A percentile compares a stretch with the other conserved stretches of the same genome.
phyloP scores from a whole-genome alignment of 352 stramenopile species.

The Saprolegnia parasitica region DNA sequence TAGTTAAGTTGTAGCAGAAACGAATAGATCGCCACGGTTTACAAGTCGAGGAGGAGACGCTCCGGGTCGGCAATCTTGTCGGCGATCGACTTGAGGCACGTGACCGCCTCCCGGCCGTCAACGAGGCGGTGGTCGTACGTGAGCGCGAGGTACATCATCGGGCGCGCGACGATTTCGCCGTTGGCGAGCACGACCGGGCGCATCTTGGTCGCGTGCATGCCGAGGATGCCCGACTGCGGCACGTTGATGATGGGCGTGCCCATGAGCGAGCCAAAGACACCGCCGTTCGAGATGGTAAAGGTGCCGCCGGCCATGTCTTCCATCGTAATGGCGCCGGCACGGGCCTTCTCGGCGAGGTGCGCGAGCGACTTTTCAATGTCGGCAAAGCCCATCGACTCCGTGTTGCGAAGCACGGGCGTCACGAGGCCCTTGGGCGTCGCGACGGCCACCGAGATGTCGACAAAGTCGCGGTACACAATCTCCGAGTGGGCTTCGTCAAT shows the following conservation, averaged over 20 bases:
- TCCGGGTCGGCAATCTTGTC: conserved; percentile 97
- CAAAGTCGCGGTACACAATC: conserved; percentile 98
- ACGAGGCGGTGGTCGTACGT: conserved; percentile 99
- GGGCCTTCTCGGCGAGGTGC: conserved; percentile 84
- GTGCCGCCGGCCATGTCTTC: conserved; percentile 95
- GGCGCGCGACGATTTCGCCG: conserved; percentile 93
- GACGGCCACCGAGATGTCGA: conserved; percentile 97
- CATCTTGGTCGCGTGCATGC: conserved; percentile 99
- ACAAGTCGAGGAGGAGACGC: conserved; percentile 95
- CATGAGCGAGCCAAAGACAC: conserved; percentile 98
- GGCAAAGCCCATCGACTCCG: conserved; percentile 96
- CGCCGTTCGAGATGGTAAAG: conserved; percentile 99
- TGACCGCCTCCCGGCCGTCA: conserved; percentile 97
- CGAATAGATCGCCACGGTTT: conserved; percentile 24
- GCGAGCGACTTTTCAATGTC: conserved; percentile 97
- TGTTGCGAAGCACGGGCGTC: conserved; percentile 98
- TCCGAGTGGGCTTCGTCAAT: conserved; percentile 98
- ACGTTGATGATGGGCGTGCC: conserved; percentile 99
- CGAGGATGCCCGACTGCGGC: conserved; percentile 97
- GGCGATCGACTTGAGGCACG: conserved; percentile 96
- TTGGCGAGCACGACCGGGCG: conserved; percentile 88
- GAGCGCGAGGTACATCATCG: conserved; percentile 99
- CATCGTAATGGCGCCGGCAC: conserved; percentile 68
- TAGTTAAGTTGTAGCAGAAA: background rate
- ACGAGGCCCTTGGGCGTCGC: conserved; percentile 95